Evolutionary conservation across 306 rosid species (phyloP).

Genomic region (Lathyrus oleraceus): DNA sequence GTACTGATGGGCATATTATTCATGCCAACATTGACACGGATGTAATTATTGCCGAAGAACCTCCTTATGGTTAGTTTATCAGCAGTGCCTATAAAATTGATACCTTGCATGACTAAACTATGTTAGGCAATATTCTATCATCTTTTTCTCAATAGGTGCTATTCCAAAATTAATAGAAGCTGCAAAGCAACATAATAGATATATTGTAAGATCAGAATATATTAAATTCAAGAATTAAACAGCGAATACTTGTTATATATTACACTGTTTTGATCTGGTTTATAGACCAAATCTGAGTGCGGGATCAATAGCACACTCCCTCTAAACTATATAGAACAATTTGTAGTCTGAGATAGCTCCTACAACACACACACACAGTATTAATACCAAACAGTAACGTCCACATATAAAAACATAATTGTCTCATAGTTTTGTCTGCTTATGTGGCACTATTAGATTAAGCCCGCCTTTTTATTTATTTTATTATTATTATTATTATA

Average conservation of each 20-base stretch:
- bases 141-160: neutral
- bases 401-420: neutral
- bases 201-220: neutral
- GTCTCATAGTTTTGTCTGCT: neutral
- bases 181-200: conserved; percentile 25
- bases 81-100: neutral
- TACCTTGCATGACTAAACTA: neutral
- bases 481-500: neutral
- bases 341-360: neutral
- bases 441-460: neutral
- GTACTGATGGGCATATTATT: conserved; percentile 98
- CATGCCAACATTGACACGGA: conserved; percentile 99
- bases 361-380: neutral
- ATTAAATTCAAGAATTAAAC: neutral
- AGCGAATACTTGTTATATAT: conserved; percentile 1
- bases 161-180: conserved; percentile 4
- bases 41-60: conserved; percentile 96
- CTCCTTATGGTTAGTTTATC: conserved; percentile 84
- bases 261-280: neutral
- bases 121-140: neutral
- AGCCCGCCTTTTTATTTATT: neutral
- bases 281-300: neutral
- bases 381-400: neutral
- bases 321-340: neutral
- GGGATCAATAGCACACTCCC: neutral